These are phyloP conservation scores for Thalassia testudinum DNA, from an alignment of 116 monocot species.

Conservation along the genomic window DNA sequence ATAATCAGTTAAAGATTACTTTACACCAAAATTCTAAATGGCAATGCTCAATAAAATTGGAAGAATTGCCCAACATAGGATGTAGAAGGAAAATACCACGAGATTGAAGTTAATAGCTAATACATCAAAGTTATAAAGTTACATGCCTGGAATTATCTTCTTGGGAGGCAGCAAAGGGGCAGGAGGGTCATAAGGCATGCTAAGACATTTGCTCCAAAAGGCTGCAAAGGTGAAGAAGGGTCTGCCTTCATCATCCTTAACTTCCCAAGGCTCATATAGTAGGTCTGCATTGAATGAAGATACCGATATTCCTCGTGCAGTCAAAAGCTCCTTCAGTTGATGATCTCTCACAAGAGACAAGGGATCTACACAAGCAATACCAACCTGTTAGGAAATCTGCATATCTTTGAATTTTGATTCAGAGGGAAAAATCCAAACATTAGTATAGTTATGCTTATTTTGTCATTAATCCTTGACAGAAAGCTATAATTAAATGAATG, in stretches of 20 bases:
- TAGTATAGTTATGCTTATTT: too few relatives aligned
- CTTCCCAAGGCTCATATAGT: constrained; percentile 96
- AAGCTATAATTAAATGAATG: too few relatives aligned
- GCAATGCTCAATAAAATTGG: too few relatives aligned
- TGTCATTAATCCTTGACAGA: too few relatives aligned
- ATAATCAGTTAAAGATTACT: too few relatives aligned
- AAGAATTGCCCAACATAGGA: too few relatives aligned
- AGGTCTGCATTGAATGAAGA: constrained; percentile 87
- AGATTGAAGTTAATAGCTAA: too few relatives aligned
- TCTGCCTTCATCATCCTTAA: constrained; percentile 59
- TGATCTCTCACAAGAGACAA: constrained; percentile 88
- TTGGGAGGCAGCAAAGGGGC: constrained; percentile 78
- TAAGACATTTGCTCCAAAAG: constrained; percentile 90
- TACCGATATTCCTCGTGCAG: constrained; percentile 47
- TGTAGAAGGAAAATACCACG: too few relatives aligned
- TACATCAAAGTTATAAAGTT: neutral
- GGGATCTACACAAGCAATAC: constrained; percentile 48
- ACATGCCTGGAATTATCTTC: constrained; percentile 42
- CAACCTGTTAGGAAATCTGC: neutral
- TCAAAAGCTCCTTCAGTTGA: constrained; percentile 55
- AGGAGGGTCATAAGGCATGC: constrained; percentile 88
- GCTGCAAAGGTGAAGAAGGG: constrained; percentile 65
- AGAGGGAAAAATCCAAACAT: too few relatives aligned
- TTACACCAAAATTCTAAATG: too few relatives aligned
- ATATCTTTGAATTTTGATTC: too few relatives aligned